Percentiles rank a stretch among this genome's conserved stretches.
Conservation (phyloP, 441 rosid species). For the Erysimum cheiri region DNA sequence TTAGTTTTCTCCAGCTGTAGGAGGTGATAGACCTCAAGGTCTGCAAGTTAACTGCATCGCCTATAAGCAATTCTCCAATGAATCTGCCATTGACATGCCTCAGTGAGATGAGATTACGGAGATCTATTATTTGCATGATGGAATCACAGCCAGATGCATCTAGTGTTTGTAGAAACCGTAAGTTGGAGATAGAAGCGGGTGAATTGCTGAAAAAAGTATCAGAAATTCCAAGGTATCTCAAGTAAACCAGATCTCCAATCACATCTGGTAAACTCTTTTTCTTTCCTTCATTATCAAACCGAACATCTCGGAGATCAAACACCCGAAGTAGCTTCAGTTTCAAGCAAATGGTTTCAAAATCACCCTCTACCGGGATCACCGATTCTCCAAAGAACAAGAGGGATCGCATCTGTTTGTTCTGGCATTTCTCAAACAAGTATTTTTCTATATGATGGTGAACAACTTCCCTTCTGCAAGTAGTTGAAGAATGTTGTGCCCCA, state of each 20-base stretch:
- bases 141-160: not conserved
- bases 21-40: conserved; percentile 19
- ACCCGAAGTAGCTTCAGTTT: conserved; percentile 40
- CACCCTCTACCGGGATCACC: not conserved
- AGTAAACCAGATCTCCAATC: conserved; percentile 34
- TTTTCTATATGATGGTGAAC: conserved; percentile 16
- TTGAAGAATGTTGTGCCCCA: not conserved
- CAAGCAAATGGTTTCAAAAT: not conserved
- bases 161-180: conserved; percentile 20
- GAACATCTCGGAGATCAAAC: conserved; percentile 26
- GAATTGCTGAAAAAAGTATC: rapidly evolving
- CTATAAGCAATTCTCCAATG: not conserved
- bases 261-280: not conserved
- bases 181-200: not conserved
- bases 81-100: conserved; percentile 8
- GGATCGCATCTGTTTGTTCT: conserved; percentile 36
- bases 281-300: no score
- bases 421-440: conserved; percentile 16
- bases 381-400: conserved; percentile 28
- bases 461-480: conserved; percentile 36
- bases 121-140: not conserved
- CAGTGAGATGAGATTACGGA: not conserved
- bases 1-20: conserved; percentile 1
- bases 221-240: conserved; percentile 37
- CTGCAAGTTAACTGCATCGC: not conserved